Evolutionary conservation across 2,329 filamentous ascomycete genomes (phyloP).

Genomic region (Aspergillus melleus): DNA sequence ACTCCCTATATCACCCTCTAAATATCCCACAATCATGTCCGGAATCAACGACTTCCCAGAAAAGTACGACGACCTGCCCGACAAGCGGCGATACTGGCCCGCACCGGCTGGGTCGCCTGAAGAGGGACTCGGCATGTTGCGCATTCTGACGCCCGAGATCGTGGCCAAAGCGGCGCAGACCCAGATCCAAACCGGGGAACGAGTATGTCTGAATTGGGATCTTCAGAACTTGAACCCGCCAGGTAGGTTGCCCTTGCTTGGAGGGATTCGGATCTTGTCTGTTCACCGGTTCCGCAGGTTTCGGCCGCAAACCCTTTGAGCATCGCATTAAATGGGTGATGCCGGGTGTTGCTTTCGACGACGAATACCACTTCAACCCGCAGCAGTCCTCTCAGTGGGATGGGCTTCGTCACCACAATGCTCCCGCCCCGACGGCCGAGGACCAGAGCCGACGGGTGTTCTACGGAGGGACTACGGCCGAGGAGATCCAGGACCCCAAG

Average conservation of each 20-base stretch:
- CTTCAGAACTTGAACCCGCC: conserved; percentile 55
- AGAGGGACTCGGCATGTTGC: conserved; percentile 57
- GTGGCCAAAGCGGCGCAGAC: conserved; percentile 52
- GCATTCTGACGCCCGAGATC: conserved; percentile 53
- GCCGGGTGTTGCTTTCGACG: conserved; percentile 50
- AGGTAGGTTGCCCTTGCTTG: conserved; percentile 17
- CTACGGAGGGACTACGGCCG: conserved; percentile 38
- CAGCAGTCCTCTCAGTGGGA: conserved; percentile 58
- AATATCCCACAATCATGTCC: conserved; percentile 19
- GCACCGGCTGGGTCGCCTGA: conserved; percentile 47
- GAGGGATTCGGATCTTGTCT: background rate
- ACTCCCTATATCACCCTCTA: background rate
- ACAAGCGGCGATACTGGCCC: conserved; percentile 53
- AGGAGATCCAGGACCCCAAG: conserved; percentile 34
- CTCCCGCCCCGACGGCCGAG: conserved; percentile 39
- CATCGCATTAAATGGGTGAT: conserved; percentile 53
- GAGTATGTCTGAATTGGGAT: conserved; percentile 58
- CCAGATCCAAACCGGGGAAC: conserved; percentile 55
- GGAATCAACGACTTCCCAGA: conserved; percentile 26
- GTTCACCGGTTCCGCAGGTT: conserved; percentile 37
- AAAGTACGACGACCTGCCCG: conserved; percentile 45
- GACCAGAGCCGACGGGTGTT: conserved; percentile 32
- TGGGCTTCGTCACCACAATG: conserved; percentile 52
- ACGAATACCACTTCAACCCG: conserved; percentile 55
- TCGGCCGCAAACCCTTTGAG: conserved; percentile 52